These are phyloP conservation scores for Fusarium tricinctum DNA, from an alignment of 2,329 filamentous ascomycete genomes.

Conservation along the genomic window DNA sequence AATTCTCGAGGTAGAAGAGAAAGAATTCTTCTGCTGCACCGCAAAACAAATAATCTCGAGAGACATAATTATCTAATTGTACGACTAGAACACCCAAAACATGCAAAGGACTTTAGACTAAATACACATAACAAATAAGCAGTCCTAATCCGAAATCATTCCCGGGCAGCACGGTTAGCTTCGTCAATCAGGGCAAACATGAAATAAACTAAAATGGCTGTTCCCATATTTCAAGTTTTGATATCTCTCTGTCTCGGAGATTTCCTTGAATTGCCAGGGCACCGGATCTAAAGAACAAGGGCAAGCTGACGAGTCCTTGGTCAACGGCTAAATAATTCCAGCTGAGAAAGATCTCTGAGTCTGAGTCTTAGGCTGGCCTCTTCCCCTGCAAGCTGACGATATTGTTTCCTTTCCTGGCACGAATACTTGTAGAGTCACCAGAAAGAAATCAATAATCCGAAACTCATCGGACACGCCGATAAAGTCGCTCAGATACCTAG, in stretches of 20 bases:
- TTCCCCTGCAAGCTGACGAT: neutral
- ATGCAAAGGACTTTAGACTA: no score
- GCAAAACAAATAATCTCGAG: constrained; percentile 2
- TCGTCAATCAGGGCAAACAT: constrained; percentile 3
- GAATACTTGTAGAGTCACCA: neutral
- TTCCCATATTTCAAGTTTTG: constrained; percentile 4
- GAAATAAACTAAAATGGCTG: neutral
- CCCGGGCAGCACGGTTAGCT: constrained; percentile 12
- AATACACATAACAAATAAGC: constrained; percentile 5
- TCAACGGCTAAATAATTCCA: constrained; percentile 32
- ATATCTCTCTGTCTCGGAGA: constrained; percentile 31
- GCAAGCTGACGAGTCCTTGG: constrained; percentile 12
- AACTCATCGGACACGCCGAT: constrained; percentile 33
- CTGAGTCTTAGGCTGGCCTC: neutral
- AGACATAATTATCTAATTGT: constrained; percentile 25
- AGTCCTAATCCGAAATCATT: neutral
- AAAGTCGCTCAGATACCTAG: constrained; percentile 1
- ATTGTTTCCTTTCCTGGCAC: constrained; percentile 1
- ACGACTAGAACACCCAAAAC: constrained; percentile 7
- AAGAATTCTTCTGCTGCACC: neutral
- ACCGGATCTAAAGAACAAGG: constrained; percentile 8
- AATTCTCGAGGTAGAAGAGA: neutral
- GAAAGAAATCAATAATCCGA: constrained; percentile 29
- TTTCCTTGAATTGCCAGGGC: constrained; percentile 25
- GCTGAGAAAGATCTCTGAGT: constrained; percentile 2